Base-by-base conservation (phyloP, 768 basidiomycete genomes). In the Chalciporus piperatus region DNA sequence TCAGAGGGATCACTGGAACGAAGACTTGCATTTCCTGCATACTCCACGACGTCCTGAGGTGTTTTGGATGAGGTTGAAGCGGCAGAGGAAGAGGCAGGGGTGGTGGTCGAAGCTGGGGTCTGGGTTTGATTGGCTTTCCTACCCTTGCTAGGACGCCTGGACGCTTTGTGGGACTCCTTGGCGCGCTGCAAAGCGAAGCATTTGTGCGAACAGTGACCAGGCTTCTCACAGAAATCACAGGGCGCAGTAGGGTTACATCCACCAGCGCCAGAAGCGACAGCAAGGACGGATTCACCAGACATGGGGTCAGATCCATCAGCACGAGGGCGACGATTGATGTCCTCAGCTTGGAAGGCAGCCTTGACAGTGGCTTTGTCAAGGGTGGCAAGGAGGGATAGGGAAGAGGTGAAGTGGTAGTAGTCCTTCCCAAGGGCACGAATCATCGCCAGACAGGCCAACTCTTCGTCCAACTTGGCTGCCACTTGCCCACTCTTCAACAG, bases 371-470 rank as follows among this genome's bases (percentile, higher is more conserved):
- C 28, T 22, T 22, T 22, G 22, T 22, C 22, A 4, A 22, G 22
- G 22, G 22, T 22, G 22, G 22, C 22, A 22, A 22, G 22, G 22
- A 22, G 22, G 22, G 52, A 28, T 0, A 63, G 42, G 2, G 49
- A 58, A 14, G 57, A 59, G 4, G 22, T 39, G 39, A 58, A 60
- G 16, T 55, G 51, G 22, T 3, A 25, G 47, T 53, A 55, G 2
- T 60, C 51, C 0, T 40, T 17, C 1, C 45, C 50, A 17, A 60
- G 39, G 1, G 56, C 16, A 10, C 41, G 50, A 28, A 60, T 41
- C 53, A 60, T 53, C 3, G 32, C 33, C 41, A 52, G 41, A 22
- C 56, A 57, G 27, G 48, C 40, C 0, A 59, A 44, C 13, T 60
- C 50, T 10, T 40, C 19, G 23, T 57, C 50, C 0, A 48, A 28